Evolutionary conservation across 108 stramenopile genomes (phyloP), one percentile per base, ranked within the genome.

Genomic region (Skeletonema marinoi): DNA sequence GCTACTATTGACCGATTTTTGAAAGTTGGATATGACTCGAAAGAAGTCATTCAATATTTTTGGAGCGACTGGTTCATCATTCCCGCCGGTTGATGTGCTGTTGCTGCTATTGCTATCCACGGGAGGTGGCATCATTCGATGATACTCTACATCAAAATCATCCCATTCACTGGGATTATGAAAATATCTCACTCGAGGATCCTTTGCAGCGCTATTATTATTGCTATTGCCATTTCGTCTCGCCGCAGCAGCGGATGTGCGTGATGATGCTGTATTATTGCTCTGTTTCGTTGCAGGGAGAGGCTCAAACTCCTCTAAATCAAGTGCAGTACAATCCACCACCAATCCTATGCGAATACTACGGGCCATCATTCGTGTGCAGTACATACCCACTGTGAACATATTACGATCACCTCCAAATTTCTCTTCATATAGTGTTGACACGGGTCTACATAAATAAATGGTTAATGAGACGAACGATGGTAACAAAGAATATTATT

Each of bases 91-190:
- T 70, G 41, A 14, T 71, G n/a, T 50, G 46, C 14, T 29, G 35
- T 30, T 12, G 31, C 36, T 51, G 31, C 56, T 46, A 17, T 50
- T 48, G 19, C 12, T 14, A 17, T n/a, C 4, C 17, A 17, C 48
- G 31, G 41, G 61, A 12, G 77, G 66, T 54, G 79, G 81, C 51
- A 73, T 9, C 51, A 82, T 62, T 44, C 83, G 78, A 67, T 66
- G 71, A 66, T 86, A 83, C 50, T 86, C 85, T 30, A 86, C 78
- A 38, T 83, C 85, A 54, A 60, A 86, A 60, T 86, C 85, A 56
- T 83, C 82, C 85, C 85, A 86, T 42, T 86, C 85, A 44, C 42
- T 61, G 0, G 82, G 65, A 76, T 86, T 81, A 60, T 86, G 85
- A 73, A 86, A 83, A 63, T 86, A 86, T 33, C 84, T 46, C 56